Evolutionary conservation across 2,329 filamentous ascomycete species (phyloP).

Genomic region (Magnaporthiopsis incrustans): DNA sequence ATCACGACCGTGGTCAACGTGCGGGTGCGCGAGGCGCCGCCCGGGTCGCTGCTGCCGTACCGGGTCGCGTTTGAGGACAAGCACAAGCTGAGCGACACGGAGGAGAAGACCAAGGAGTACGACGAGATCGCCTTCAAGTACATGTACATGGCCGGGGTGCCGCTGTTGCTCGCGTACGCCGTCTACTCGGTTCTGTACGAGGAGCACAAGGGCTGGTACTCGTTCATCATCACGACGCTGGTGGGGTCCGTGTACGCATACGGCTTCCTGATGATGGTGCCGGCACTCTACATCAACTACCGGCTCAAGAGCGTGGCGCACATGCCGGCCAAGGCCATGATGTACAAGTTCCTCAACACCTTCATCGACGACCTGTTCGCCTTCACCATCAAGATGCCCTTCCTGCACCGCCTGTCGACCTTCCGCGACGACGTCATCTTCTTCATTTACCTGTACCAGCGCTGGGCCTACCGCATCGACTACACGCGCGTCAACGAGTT

Average conservation of each 20-base stretch:
- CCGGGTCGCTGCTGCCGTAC: constrained; percentile 69
- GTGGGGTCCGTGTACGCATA: constrained; percentile 97
- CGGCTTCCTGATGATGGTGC: constrained; percentile 99
- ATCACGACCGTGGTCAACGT: constrained; percentile 93
- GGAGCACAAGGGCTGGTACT: constrained; percentile 96
- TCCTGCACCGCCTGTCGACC: constrained; percentile 84
- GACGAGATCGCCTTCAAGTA: constrained; percentile 97
- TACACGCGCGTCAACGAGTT: constrained; percentile 94
- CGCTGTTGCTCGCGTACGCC: constrained; percentile 82
- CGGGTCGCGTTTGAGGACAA: constrained; percentile 88
- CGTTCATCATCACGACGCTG: constrained; percentile 87
- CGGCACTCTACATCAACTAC: constrained; percentile 97
- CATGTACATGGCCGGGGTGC: constrained; percentile 86
- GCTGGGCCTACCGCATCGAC: constrained; percentile 86
- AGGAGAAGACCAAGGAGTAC: constrained; percentile 97
- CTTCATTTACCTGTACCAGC: constrained; percentile 94
- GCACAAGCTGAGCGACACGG: constrained; percentile 87
- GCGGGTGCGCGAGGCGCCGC: constrained; percentile 60
- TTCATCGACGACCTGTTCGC: constrained; percentile 99
- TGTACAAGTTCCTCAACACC: constrained; percentile 96
- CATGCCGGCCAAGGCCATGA: constrained; percentile 95
- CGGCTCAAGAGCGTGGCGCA: constrained; percentile 90
- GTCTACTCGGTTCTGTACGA: constrained; percentile 89
- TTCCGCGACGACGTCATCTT: constrained; percentile 95
- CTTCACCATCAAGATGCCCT: constrained; percentile 99